A percentile compares a stretch with the other conserved stretches of the same genome.
Evolutionary conservation across 176 grass and related monocot species (phyloP).

Genomic region (Zea luxurians): DNA sequence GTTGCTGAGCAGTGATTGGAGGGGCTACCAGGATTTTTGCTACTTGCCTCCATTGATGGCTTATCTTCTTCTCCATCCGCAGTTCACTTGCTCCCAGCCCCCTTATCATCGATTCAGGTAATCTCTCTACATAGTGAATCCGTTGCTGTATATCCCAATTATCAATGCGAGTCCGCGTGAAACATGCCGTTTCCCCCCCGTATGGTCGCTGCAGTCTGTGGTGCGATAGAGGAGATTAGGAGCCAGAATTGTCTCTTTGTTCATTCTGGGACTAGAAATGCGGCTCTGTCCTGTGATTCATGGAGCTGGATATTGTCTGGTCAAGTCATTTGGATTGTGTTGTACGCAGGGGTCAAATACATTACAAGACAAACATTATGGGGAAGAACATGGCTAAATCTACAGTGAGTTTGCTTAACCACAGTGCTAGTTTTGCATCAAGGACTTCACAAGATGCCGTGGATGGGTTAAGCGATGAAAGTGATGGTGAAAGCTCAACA

Average conservation of each 20-base stretch:
- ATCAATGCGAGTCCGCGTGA: background rate
- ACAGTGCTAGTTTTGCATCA: constrained; percentile 35
- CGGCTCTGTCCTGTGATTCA: background rate
- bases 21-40: constrained; percentile 23
- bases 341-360: constrained; percentile 39
- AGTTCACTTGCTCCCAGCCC: constrained; percentile 25
- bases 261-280: background rate
- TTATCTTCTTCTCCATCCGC: constrained; percentile 42
- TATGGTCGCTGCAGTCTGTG: background rate
- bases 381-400: constrained; percentile 2
- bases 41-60: constrained; percentile 34
- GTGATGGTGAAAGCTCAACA: constrained; percentile 31
- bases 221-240: background rate
- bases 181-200: background rate
- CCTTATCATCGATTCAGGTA: constrained; percentile 32
- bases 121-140: background rate
- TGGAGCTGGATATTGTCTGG: background rate
- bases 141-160: background rate
- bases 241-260: background rate
- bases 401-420: constrained; percentile 31
- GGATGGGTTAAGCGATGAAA: constrained; percentile 37
- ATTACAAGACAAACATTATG: constrained; percentile 34
- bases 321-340: constrained; percentile 17
- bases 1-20: background rate
- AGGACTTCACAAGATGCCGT: constrained; percentile 46